Base-by-base conservation (phyloP, 2,329 filamentous ascomycete species). In the Sporothrix variecibatus region DNA sequence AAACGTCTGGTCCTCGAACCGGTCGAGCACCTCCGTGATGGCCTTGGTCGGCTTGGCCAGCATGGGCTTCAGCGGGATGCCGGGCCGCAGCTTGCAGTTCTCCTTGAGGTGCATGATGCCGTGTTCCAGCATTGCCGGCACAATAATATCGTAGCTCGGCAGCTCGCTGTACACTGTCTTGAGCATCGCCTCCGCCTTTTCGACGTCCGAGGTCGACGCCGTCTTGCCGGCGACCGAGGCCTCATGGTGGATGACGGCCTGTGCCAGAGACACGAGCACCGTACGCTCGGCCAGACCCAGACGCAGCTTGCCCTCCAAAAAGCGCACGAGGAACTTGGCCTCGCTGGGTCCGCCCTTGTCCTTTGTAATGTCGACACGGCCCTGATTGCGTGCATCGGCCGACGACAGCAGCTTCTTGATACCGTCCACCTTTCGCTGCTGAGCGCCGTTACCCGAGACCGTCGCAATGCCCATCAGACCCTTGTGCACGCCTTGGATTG, bases 371-470 rank as follows among this genome's bases (percentile, higher is more conserved):
- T 98, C 95, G 58, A 97, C 90, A 81, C 96, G 96, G 46, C 91
- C 92, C 6, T 88, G 86, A 51, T 87, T 87, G 70, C 91, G 87
- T 1, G 93, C 87, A 84, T 98, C 95, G 0, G 96, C 94, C 43
- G 95, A 90, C 11, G 96, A 95, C n/a, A 99, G 85, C 4, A 99
- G 86, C 82, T 98, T 98, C 85, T 98, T 98, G 85, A 99, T 99
- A 8, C 91, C 90, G 76, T 95, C 94, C 17, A 99, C 93, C 82
- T 99, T 99, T 75, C 93, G 91, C 17, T 92, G 91, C 81, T 98
- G 96, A 0, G 95, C 92, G 60, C 95, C 95, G 80, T 93, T 93
- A 11, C 96, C 96, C 77, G 93, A 89, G 17, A 94, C 88, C 23
- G 93, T 97, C 7, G 96, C 96, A 80, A 99, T 97, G 46, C 87